Evolutionary conservation across 306 rosid species (phyloP).

Genomic region (Spatholobus suberectus): DNA sequence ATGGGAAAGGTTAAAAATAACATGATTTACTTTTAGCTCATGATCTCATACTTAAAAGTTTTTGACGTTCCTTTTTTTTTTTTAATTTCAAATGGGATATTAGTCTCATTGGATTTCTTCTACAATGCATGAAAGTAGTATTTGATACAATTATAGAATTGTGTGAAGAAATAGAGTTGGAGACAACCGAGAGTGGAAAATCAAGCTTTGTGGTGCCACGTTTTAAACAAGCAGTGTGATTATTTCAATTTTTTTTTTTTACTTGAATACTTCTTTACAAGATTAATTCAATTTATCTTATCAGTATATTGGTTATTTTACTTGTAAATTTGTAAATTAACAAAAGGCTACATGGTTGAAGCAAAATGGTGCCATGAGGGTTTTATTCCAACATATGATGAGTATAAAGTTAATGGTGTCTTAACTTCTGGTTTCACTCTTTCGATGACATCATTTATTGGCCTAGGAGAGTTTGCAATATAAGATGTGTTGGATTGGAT

Average conservation of each 20-base stretch:
- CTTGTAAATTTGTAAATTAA: conserved; percentile 14
- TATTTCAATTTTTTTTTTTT: neutral
- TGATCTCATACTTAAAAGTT: neutral
- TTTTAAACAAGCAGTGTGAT: neutral
- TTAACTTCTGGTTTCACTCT: neutral
- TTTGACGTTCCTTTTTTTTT: neutral
- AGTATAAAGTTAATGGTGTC: conserved; percentile 26
- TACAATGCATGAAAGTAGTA: conserved; percentile 23
- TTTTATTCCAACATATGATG: conserved; percentile 47
- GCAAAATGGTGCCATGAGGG: conserved; percentile 44
- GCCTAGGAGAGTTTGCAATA: conserved; percentile 10
- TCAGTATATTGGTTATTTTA: neutral
- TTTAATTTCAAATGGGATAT: conserved; percentile 45
- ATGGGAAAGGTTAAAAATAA: too few species aligned
- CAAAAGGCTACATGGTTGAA: conserved; percentile 41
- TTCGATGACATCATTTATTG: neutral
- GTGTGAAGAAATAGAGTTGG: neutral
- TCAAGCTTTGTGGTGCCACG: conserved; percentile 2
- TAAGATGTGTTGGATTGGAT: conserved; percentile 41
- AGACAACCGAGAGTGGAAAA: neutral
- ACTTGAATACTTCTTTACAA: neutral
- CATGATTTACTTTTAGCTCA: too few species aligned
- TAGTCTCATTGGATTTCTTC: neutral
- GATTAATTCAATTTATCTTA: too few species aligned
- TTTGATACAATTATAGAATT: neutral